Evolutionary conservation across 345 rosid genomes (phyloP).

Genomic region (Eucalyptus erythrocorys): DNA sequence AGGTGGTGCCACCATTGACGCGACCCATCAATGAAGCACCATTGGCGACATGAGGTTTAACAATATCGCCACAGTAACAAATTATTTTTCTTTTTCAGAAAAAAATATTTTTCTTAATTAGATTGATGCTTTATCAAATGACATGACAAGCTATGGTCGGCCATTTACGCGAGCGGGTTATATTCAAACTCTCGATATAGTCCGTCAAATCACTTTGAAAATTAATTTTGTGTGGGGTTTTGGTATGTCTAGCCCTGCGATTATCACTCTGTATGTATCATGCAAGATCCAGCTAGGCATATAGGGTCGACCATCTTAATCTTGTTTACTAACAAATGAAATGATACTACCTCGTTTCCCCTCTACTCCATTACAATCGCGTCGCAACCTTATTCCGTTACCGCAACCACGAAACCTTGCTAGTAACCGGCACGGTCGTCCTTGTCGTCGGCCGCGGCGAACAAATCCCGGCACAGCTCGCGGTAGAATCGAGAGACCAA

Average conservation of each 20-base stretch:
- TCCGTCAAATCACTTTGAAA: not conserved
- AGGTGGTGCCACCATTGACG: not conserved
- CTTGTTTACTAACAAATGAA: not conserved
- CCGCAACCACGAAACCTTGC: not conserved
- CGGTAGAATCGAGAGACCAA: slow-evolving; percentile 71
- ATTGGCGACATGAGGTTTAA: not conserved
- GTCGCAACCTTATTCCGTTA: not conserved
- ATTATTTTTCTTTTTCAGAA: not conserved
- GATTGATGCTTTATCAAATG: not conserved
- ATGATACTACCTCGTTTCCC: not conserved
- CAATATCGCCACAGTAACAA: not conserved
- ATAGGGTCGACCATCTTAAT: not conserved
- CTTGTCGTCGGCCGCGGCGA: slow-evolving; percentile 1
- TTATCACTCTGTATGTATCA: not conserved
- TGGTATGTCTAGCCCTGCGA: not conserved
- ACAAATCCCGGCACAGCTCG: slow-evolving; percentile 68
- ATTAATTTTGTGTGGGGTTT: not conserved
- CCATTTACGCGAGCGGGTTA: not conserved
- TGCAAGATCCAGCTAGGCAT: not conserved
- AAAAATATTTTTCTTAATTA: not conserved
- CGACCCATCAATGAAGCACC: not conserved
- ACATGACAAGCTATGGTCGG: not conserved
- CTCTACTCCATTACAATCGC: not conserved
- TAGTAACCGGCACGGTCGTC: not conserved
- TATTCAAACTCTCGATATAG: not conserved